Conservation (phyloP, 1,139 yeast species). For the Yamadazyma blattariae region DNA sequence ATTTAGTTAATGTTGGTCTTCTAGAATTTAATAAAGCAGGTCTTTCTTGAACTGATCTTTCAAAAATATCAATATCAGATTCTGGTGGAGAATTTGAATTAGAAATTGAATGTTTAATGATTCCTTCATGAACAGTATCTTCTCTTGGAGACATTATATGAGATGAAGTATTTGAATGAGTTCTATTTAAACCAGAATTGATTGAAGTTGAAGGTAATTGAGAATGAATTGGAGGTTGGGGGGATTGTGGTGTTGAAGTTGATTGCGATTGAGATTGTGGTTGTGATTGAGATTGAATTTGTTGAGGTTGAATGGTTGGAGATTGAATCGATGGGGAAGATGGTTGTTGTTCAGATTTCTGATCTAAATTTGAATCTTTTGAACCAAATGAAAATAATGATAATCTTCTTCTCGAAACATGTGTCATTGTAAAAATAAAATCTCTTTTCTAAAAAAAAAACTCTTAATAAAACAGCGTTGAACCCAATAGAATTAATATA, state of each 20-base stretch:
- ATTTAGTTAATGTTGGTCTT: slow-evolving; percentile 16
- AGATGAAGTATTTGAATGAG: background rate
- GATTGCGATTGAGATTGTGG: background rate
- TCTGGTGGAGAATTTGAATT: background rate
- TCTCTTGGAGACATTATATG: background rate
- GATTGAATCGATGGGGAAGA: background rate
- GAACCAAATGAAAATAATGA: slow-evolving; percentile 21
- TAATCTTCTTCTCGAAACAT: slow-evolving; percentile 16
- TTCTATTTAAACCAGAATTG: background rate
- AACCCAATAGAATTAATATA: too few species aligned
- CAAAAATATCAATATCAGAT: slow-evolving; percentile 41
- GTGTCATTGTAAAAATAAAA: too few species aligned
- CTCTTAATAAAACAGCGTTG: too few species aligned
- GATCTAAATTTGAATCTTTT: slow-evolving; percentile 3
- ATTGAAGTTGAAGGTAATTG: background rate
- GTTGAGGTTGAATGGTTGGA: background rate
- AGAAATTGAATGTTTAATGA: too few species aligned
- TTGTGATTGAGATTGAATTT: background rate
- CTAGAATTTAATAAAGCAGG: slow-evolving; percentile 11
- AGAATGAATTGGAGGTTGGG: background rate
- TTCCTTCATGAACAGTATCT: too few species aligned
- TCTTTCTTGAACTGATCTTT: slow-evolving; percentile 58
- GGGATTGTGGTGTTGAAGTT: background rate
- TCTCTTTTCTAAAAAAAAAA: too few species aligned
- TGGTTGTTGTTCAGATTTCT: background rate